These are phyloP conservation scores for Metarhizium guizhouense DNA, from an alignment of 2,329 filamentous ascomycete species.

Conservation along the genomic window DNA sequence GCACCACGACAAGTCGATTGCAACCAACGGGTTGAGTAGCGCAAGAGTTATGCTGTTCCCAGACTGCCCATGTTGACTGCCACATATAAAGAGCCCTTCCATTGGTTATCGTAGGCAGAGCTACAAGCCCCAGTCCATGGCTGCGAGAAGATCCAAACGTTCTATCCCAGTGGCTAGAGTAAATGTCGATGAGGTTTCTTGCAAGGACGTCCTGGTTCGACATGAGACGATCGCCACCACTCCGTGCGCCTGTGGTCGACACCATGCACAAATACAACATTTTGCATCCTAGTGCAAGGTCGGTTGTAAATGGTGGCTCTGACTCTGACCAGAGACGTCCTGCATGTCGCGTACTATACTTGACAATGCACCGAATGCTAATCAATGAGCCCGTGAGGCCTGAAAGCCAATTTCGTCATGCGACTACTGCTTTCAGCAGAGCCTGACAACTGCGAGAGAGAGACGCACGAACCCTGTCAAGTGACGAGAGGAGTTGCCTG, in stretches of 20 bases:
- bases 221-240: background rate
- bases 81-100: background rate
- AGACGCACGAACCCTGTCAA: no score
- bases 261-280: no score
- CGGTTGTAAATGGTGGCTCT: no score
- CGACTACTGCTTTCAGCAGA: background rate
- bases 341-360: no score
- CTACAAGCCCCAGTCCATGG: background rate
- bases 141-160: background rate
- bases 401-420: background rate
- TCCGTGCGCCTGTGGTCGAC: no score
- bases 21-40: slow-evolving; percentile 2
- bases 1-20: background rate
- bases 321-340: no score
- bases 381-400: no score
- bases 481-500: no score
- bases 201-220: background rate
- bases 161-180: background rate
- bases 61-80: background rate
- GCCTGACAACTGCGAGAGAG: no score
- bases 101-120: slow-evolving; percentile 1
- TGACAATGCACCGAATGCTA: no score
- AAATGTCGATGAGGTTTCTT: background rate
- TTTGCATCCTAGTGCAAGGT: no score
- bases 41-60: background rate